phyloP scores from a whole-genome alignment of 441 rosid species.

The Jatropha multifida region DNA sequence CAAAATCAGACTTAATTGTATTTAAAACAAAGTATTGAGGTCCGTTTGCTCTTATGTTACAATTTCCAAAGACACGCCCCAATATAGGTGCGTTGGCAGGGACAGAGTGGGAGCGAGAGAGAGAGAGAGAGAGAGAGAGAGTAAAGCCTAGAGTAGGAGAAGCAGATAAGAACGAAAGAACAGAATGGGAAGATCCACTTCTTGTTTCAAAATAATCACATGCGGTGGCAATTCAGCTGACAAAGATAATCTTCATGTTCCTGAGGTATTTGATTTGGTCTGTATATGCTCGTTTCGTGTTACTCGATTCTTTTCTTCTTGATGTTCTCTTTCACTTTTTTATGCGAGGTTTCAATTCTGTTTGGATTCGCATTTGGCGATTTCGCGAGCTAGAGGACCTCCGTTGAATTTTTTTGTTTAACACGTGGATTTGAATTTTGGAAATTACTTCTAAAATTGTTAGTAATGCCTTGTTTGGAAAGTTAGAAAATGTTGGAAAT shows the following conservation, averaged over 20 bases:
- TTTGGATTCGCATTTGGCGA: constrained; percentile 7
- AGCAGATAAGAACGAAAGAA: not conserved
- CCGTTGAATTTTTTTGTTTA: not conserved
- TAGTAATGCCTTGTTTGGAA: not conserved
- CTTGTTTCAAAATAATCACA: constrained; percentile 81
- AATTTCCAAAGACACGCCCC: constrained; percentile 48
- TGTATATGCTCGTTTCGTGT: not conserved
- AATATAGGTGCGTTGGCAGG: constrained; percentile 31
- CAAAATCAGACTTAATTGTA: constrained; percentile 34
- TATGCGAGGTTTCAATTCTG: not conserved
- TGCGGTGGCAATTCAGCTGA: constrained; percentile 67
- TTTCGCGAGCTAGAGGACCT: not conserved
- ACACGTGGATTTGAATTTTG: constrained; percentile 1
- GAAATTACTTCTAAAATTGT: not conserved
- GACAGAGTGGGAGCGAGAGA: constrained; percentile 2
- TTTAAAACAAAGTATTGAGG: constrained; percentile 44
- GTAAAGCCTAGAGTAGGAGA: constrained; percentile 22
- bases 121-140: constrained; percentile 18
- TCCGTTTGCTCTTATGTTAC: constrained; percentile 50
- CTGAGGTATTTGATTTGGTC: constrained; percentile 48
- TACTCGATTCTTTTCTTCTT: not conserved
- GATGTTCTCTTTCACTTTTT: not conserved
- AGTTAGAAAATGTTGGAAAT: constrained; percentile 9
- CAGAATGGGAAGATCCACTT: constrained; percentile 77
- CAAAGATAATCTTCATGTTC: constrained; percentile 39